Conservation (phyloP, 495 filamentous ascomycete genomes). For the Aspergillus mulundensis region DNA sequence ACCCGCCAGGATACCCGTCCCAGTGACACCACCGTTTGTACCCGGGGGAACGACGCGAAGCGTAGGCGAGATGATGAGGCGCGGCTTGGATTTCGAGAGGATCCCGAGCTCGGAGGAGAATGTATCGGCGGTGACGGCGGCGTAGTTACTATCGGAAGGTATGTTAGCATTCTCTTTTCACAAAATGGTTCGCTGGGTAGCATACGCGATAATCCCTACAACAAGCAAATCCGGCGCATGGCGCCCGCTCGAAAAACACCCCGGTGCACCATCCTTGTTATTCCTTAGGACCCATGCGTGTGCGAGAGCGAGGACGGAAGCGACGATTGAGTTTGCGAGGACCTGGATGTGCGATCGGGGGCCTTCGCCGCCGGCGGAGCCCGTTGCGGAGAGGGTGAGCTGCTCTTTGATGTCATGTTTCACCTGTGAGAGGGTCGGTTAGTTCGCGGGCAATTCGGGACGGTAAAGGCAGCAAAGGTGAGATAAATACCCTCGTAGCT, state of each 20-base stretch:
- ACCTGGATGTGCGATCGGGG: constrained; percentile 85
- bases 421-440: constrained; percentile 44
- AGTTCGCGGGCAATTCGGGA: background rate
- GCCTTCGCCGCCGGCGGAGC: constrained; percentile 70
- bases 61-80: constrained; percentile 80
- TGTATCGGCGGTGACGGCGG: constrained; percentile 86
- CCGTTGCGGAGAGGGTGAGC: constrained; percentile 72
- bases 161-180: background rate
- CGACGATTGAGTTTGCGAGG: constrained; percentile 78
- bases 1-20: constrained; percentile 68
- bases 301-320: constrained; percentile 66
- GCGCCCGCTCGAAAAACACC: constrained; percentile 35
- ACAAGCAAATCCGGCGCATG: constrained; percentile 46
- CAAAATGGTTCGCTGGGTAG: no score
- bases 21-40: constrained; percentile 88
- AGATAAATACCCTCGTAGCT: constrained; percentile 65
- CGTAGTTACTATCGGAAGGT: constrained; percentile 62
- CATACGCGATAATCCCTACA: constrained; percentile 53
- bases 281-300: constrained; percentile 60
- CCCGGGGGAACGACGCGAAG: constrained; percentile 75
- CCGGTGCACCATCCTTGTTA: constrained; percentile 15
- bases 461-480: background rate
- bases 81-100: constrained; percentile 66
- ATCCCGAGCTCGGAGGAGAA: constrained; percentile 96
- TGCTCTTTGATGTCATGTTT: constrained; percentile 82